Evolutionary conservation across 805 yeast species (phyloP).

Genomic region (Candida suzukii): DNA sequence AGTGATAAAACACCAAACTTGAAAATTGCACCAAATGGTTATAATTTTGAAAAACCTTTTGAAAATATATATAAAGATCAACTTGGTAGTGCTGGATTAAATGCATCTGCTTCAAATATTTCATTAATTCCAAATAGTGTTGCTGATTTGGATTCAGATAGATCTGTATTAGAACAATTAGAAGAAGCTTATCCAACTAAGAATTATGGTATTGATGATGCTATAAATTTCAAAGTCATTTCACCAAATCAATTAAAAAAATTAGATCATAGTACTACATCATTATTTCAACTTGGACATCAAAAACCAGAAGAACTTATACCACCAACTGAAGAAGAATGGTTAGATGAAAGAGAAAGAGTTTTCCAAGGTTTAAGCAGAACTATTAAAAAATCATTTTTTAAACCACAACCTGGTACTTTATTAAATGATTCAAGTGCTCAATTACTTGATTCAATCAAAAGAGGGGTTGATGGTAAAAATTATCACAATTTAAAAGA

Average conservation of each 20-base stretch:
- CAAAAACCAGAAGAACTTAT: constrained; percentile 4
- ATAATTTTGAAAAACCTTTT: not conserved
- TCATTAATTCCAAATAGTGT: not conserved
- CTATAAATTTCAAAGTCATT: constrained; percentile 12
- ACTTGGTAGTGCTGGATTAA: not conserved
- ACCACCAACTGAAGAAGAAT: constrained; percentile 55
- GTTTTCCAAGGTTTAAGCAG: constrained; percentile 60
- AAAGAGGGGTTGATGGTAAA: constrained; percentile 75
- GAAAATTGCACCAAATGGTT: not conserved
- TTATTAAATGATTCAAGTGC: constrained; percentile 46
- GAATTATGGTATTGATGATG: constrained; percentile 7
- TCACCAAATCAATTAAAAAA: constrained; percentile 14
- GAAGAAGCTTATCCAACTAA: constrained; percentile 10
- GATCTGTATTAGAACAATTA: constrained; percentile 12
- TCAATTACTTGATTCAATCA: constrained; percentile 59
- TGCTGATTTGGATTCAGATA: constrained; percentile 1
- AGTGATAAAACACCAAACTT: constrained; percentile 18
- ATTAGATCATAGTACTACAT: constrained; percentile 6
- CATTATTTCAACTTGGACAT: constrained; percentile 8
- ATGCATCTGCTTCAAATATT: constrained; percentile 1
- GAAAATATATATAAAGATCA: not conserved
- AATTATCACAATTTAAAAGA: constrained; percentile 39
- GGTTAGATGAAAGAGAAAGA: constrained; percentile 56
- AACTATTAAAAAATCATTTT: constrained; percentile 54
- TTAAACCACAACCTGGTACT: constrained; percentile 69